These are phyloP conservation scores for Rubia yunnanensis DNA, from an alignment of 257 asterid genomes.

Conservation along the genomic window DNA sequence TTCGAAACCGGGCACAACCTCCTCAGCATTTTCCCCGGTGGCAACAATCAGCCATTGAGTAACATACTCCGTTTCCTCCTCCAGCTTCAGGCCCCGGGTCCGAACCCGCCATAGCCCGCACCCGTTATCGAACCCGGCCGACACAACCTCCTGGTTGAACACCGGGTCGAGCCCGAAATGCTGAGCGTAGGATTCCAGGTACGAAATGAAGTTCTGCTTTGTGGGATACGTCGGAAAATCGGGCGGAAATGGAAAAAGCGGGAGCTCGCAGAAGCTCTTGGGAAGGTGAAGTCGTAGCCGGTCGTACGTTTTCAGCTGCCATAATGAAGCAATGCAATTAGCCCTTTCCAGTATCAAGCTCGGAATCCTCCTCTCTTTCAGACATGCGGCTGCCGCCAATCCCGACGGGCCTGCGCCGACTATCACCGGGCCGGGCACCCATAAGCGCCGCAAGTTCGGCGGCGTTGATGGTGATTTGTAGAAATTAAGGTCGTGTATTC, in stretches of 20 bases:
- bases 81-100: neutral
- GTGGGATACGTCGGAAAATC: conserved; percentile 27
- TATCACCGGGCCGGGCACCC: conserved; percentile 17
- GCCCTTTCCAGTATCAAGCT: conserved; percentile 25
- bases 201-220: conserved; percentile 23
- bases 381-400: conserved; percentile 32
- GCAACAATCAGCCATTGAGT: conserved; percentile 33
- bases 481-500: conserved; percentile 7
- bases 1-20: conserved; percentile 23
- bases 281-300: conserved; percentile 34
- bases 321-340: conserved; percentile 34
- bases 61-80: conserved; percentile 23
- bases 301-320: conserved; percentile 32
- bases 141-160: conserved; percentile 18
- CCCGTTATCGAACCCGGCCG: conserved; percentile 18
- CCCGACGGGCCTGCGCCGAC: conserved; percentile 46
- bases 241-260: conserved; percentile 22
- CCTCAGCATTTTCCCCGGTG: conserved; percentile 44
- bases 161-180: conserved; percentile 21
- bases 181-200: conserved; percentile 22
- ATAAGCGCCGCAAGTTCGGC: neutral
- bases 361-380: conserved; percentile 22
- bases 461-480: neutral
- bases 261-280: conserved; percentile 29
- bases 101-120: conserved; percentile 23